Percentiles rank a stretch among this genome's conserved stretches.
Evolutionary conservation across 2,329 filamentous ascomycete genomes (phyloP).

Genomic region (Venturia pyrina): DNA sequence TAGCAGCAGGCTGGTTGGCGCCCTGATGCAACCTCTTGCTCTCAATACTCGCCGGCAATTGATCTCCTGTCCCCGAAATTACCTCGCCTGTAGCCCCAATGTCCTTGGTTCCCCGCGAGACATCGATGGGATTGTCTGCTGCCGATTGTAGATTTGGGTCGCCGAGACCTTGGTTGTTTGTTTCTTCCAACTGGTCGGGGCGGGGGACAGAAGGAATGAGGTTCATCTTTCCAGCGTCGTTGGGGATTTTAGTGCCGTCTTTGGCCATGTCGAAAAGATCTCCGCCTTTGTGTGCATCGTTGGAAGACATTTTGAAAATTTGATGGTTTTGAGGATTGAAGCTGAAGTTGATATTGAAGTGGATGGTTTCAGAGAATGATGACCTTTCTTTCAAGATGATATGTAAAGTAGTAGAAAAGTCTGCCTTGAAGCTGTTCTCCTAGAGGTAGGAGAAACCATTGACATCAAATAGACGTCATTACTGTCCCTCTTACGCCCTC

Average conservation of each 20-base stretch:
- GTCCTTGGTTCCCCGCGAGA: constrained; percentile 29
- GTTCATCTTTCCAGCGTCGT: constrained; percentile 36
- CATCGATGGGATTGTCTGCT: constrained; percentile 38
- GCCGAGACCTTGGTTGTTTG: constrained; percentile 27
- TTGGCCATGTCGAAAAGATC: constrained; percentile 27
- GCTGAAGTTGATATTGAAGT: not conserved
- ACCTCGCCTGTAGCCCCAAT: constrained; percentile 25
- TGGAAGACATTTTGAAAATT: not conserved
- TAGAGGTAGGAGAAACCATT: not conserved
- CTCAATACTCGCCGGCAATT: constrained; percentile 21
- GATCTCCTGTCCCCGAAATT: constrained; percentile 25
- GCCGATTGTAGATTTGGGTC: constrained; percentile 29
- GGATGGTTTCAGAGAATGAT: not conserved
- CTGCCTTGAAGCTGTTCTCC: not conserved
- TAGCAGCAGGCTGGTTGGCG: constrained; percentile 17
- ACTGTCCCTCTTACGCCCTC: not conserved
- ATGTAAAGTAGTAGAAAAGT: not conserved
- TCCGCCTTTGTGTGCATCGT: constrained; percentile 23
- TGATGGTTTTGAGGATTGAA: not conserved
- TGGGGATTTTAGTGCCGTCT: constrained; percentile 29
- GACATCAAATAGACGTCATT: not conserved
- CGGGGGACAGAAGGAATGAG: constrained; percentile 39
- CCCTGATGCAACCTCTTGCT: constrained; percentile 24
- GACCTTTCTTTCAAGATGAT: not conserved
- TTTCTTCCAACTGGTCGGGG: constrained; percentile 34